Percentiles rank a stretch among this genome's conserved stretches.
Evolutionary conservation across 257 asterid genomes (phyloP).

Genomic region (Leonotis leonurus): DNA sequence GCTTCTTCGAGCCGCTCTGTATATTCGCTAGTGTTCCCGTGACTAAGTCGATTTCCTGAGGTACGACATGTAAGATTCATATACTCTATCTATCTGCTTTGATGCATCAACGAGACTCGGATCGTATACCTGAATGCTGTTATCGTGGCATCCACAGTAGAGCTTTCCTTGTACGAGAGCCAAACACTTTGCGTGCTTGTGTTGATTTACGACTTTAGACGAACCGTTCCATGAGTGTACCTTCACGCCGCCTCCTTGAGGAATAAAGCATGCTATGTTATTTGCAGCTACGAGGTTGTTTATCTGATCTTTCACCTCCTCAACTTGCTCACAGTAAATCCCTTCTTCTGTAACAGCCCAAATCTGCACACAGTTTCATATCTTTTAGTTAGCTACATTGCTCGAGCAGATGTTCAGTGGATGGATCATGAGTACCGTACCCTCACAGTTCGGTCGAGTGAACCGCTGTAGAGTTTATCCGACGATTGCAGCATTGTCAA

Average conservation of each 20-base stretch:
- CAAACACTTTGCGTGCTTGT: conserved; percentile 53
- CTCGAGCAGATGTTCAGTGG: background rate
- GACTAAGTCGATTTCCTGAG: conserved; percentile 69
- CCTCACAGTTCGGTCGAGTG: conserved; percentile 73
- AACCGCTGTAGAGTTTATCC: conserved; percentile 68
- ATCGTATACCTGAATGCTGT: conserved; percentile 68
- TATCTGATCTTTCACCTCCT: conserved; percentile 74
- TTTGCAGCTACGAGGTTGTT: conserved; percentile 52
- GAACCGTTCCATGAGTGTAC: conserved; percentile 71
- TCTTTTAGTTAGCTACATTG: background rate
- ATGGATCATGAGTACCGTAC: conserved; percentile 27
- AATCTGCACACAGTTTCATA: conserved; percentile 31
- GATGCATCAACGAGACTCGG: background rate
- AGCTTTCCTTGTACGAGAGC: conserved; percentile 59
- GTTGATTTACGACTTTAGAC: conserved; percentile 48
- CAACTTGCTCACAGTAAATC: conserved; percentile 54
- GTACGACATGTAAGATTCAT: too few relatives aligned
- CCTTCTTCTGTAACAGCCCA: conserved; percentile 55
- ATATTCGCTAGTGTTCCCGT: conserved; percentile 56
- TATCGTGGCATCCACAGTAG: conserved; percentile 77
- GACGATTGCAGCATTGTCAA: conserved; percentile 46
- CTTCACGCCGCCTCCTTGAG: conserved; percentile 83
- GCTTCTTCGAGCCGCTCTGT: conserved; percentile 64
- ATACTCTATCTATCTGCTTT: background rate
- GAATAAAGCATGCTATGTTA: conserved; percentile 60